Percentiles rank a stretch among this genome's conserved stretches.
Conservation (phyloP, 257 asterid genomes). For the Ballota nigra region DNA sequence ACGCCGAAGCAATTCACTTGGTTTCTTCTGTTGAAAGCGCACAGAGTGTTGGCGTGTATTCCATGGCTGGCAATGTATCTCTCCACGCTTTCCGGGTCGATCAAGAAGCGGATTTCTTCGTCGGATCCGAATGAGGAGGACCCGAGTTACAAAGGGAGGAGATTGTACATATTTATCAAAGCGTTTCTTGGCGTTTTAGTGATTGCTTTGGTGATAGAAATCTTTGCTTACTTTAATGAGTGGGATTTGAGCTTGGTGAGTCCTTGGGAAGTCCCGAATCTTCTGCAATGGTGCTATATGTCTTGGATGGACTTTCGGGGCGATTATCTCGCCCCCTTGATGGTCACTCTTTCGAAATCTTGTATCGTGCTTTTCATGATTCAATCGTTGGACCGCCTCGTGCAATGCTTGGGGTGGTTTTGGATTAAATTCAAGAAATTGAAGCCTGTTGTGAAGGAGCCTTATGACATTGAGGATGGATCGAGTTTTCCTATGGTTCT, state of each 20-base stretch:
- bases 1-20: constrained; percentile 70
- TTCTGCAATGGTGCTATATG: constrained; percentile 65
- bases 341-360: constrained; percentile 53
- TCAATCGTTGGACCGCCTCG: constrained; percentile 71
- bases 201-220: constrained; percentile 58
- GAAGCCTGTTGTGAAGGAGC: constrained; percentile 50
- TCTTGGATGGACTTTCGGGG: constrained; percentile 71
- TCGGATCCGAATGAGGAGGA: constrained; percentile 74
- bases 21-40: constrained; percentile 65
- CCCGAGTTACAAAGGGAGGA: constrained; percentile 63
- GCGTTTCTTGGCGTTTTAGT: constrained; percentile 66
- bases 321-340: constrained; percentile 66
- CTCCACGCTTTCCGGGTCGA: constrained; percentile 37
- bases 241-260: constrained; percentile 68
- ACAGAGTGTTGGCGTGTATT: constrained; percentile 49
- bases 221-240: constrained; percentile 58
- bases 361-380: constrained; percentile 77
- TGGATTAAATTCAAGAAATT: constrained; percentile 66
- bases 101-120: constrained; percentile 66
- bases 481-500: constrained; percentile 79
- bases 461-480: constrained; percentile 58
- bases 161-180: constrained; percentile 61
- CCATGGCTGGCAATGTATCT: constrained; percentile 58
- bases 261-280: constrained; percentile 71
- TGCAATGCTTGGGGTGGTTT: constrained; percentile 71